phyloP scores from a whole-genome alignment of 495 filamentous ascomycete species.

The Apodospora peruviana region DNA sequence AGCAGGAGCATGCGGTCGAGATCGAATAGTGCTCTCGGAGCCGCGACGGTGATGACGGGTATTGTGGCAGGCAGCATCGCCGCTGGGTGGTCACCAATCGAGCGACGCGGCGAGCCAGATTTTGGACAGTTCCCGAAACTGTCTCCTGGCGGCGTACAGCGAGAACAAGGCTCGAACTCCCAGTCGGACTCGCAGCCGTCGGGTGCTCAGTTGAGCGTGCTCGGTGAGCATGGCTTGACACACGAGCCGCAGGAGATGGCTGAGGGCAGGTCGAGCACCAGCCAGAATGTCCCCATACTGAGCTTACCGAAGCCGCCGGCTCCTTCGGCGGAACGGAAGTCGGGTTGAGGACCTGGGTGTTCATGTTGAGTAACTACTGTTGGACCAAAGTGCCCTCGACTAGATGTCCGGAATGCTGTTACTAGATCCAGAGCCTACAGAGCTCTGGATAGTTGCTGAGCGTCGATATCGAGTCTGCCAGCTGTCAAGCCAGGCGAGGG shows the following conservation, averaged over 20 bases:
- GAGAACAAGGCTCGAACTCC: neutral
- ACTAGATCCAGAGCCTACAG: too few relatives aligned
- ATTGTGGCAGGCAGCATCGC: constrained; percentile 82
- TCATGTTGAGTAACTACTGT: too few relatives aligned
- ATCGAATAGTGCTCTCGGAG: constrained; percentile 80
- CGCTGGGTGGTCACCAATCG: constrained; percentile 82
- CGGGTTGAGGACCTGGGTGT: too few relatives aligned
- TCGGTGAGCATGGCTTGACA: constrained; percentile 21
- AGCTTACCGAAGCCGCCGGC: constrained; percentile 35
- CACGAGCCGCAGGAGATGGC: constrained; percentile 35
- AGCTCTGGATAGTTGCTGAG: too few relatives aligned
- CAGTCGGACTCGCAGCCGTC: constrained; percentile 16
- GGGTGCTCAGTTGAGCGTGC: constrained; percentile 14
- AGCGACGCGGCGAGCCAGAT: constrained; percentile 32
- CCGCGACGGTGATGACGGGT: constrained; percentile 80
- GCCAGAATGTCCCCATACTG: constrained; percentile 35
- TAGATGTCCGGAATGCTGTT: too few relatives aligned
- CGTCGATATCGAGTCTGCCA: too few relatives aligned
- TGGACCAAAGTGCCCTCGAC: too few relatives aligned
- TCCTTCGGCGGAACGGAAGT: too few relatives aligned
- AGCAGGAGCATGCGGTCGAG: constrained; percentile 67
- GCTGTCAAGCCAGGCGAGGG: too few relatives aligned
- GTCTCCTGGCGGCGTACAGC: constrained; percentile 1
- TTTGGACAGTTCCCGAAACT: constrained; percentile 21
- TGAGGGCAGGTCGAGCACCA: constrained; percentile 12